phyloP scores from a whole-genome alignment of 78 protist species.

The Guillardia theta region DNA sequence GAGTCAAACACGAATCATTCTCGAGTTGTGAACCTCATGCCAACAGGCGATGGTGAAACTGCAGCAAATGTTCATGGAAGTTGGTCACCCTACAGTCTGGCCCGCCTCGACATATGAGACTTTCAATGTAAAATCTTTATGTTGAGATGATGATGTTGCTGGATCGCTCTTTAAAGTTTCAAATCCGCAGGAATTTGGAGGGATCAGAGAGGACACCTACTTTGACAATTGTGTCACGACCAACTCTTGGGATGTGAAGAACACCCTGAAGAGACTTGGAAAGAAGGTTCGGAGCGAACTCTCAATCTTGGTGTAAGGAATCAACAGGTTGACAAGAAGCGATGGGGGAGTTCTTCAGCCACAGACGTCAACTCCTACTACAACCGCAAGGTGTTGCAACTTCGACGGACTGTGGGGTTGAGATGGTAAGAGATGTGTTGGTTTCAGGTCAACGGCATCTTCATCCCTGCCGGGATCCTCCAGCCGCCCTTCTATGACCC shows the following conservation, averaged over 20 bases:
- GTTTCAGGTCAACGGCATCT: conserved; percentile 5
- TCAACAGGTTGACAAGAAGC: background rate
- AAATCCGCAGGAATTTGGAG: background rate
- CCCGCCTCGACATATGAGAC: background rate
- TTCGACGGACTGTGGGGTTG: background rate
- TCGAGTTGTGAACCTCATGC: too few relatives aligned
- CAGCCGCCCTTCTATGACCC: conserved; percentile 15
- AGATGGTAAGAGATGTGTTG: background rate
- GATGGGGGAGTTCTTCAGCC: background rate
- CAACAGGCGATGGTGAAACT: background rate
- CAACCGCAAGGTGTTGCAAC: background rate
- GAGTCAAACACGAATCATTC: too few relatives aligned
- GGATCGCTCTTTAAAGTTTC: too few relatives aligned
- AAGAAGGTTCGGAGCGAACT: background rate
- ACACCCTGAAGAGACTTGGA: background rate
- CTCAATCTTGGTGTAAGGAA: background rate
- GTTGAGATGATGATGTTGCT: too few relatives aligned
- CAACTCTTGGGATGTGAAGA: background rate
- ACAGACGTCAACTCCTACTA: conserved; percentile 21
- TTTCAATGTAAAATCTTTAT: too few relatives aligned
- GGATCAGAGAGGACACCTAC: background rate
- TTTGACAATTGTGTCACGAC: conserved; percentile 25
- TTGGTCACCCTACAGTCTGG: conserved; percentile 12
- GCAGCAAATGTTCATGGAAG: background rate
- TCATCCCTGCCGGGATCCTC: conserved; percentile 24